Conservation (phyloP, 257 asterid species). For the Nicotiana tabacum region DNA sequence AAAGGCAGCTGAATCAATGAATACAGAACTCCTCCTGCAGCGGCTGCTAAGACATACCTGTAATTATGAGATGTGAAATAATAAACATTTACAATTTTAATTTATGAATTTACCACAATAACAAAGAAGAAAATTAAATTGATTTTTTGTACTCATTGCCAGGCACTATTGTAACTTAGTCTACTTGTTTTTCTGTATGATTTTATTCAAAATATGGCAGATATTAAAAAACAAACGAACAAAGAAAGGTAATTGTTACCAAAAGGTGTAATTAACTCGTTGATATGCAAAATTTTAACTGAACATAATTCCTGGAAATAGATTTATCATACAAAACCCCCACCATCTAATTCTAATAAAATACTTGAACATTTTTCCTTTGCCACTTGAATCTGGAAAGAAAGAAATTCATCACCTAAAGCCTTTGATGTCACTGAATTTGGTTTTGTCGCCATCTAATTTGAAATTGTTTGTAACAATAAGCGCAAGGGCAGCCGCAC, state of each 20-base stretch:
- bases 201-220: background rate
- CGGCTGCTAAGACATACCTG: conserved; percentile 48
- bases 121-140: background rate
- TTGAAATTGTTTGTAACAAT: conserved; percentile 39
- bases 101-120: background rate
- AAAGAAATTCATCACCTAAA: conserved; percentile 32
- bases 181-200: background rate
- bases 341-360: too few relatives aligned
- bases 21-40: conserved; percentile 38
- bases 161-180: background rate
- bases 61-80: background rate
- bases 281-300: background rate
- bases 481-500: conserved; percentile 39
- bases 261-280: too few relatives aligned
- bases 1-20: conserved; percentile 58
- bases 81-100: background rate
- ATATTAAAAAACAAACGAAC: background rate
- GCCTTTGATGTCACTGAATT: conserved; percentile 38
- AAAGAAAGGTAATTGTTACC: background rate
- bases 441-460: conserved; percentile 25
- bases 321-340: background rate
- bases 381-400: background rate
- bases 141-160: background rate
- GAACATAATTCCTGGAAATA: background rate
- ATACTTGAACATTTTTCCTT: too few relatives aligned